Conservation (phyloP, 2,329 filamentous ascomycete species). For the Lojkania enalia region DNA sequence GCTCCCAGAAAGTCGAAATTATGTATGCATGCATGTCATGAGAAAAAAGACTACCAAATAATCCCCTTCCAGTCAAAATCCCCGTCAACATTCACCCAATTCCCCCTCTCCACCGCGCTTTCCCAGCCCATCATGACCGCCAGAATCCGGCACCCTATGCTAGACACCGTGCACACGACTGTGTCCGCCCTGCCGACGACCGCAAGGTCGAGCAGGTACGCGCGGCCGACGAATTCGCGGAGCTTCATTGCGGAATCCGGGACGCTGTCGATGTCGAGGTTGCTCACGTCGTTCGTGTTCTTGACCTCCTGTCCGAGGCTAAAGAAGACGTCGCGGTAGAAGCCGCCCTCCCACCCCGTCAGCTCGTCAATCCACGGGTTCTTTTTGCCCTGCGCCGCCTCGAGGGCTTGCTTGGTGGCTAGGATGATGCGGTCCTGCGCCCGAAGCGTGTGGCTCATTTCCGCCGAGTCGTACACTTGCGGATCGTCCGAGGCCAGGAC, state of each 20-base stretch:
- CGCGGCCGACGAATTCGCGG: constrained; percentile 74
- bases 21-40: too few relatives aligned
- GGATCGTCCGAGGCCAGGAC: constrained; percentile 82
- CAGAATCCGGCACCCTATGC: constrained; percentile 67
- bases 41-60: constrained; percentile 32
- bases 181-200: constrained; percentile 71
- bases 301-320: constrained; percentile 60
- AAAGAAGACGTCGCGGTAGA: constrained; percentile 82
- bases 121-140: constrained; percentile 91
- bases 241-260: constrained; percentile 62
- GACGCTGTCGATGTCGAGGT: constrained; percentile 26
- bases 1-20: too few relatives aligned
- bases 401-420: constrained; percentile 63
- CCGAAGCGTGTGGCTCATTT: constrained; percentile 60
- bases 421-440: constrained; percentile 79
- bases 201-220: constrained; percentile 79
- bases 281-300: constrained; percentile 32
- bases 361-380: constrained; percentile 69
- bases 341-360: constrained; percentile 86
- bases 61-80: constrained; percentile 45
- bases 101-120: constrained; percentile 48
- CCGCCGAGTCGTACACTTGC: constrained; percentile 67
- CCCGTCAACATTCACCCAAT: constrained; percentile 71
- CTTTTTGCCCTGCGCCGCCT: constrained; percentile 43
- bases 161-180: constrained; percentile 76